Percentiles rank a stretch among this genome's conserved stretches.
phyloP scores from a whole-genome alignment of 345 rosid species.

The Firmiana major region DNA sequence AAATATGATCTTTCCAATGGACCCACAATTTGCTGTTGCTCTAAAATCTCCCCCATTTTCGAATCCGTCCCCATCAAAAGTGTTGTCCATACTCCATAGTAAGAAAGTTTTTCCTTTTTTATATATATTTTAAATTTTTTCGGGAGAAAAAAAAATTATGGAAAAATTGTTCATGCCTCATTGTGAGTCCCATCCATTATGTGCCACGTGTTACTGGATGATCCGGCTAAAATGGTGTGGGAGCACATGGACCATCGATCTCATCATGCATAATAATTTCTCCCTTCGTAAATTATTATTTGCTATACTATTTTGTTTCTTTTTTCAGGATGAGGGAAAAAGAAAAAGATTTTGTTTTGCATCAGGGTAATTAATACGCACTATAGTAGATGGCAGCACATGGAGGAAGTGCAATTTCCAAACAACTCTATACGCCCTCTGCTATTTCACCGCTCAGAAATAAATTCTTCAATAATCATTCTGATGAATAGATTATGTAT shows the following conservation, averaged over 20 bases:
- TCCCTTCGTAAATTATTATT: neutral
- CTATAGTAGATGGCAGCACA: neutral
- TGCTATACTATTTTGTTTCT: neutral
- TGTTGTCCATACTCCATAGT: no score
- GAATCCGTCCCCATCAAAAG: constrained; percentile 22
- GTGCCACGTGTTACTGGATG: constrained; percentile 18
- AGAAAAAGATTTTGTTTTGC: neutral
- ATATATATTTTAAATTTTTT: no score
- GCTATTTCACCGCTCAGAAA: neutral
- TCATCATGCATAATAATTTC: neutral
- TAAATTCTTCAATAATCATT: neutral
- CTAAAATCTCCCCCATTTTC: constrained; percentile 14
- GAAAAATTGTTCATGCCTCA: neutral
- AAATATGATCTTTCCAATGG: constrained; percentile 24
- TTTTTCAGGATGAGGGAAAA: neutral
- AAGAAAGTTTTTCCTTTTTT: neutral
- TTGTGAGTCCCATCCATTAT: constrained; percentile 9
- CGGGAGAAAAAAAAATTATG: neutral
- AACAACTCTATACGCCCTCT: neutral
- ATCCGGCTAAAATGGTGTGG: neutral
- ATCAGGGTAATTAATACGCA: neutral
- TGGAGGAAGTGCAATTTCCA: neutral
- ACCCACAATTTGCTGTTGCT: constrained; percentile 1
- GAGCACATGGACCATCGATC: neutral
- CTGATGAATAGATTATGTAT: neutral